These are phyloP conservation scores for Phytophthora nicotianae DNA, from an alignment of 352 stramenopile species.

Conservation along the genomic window DNA sequence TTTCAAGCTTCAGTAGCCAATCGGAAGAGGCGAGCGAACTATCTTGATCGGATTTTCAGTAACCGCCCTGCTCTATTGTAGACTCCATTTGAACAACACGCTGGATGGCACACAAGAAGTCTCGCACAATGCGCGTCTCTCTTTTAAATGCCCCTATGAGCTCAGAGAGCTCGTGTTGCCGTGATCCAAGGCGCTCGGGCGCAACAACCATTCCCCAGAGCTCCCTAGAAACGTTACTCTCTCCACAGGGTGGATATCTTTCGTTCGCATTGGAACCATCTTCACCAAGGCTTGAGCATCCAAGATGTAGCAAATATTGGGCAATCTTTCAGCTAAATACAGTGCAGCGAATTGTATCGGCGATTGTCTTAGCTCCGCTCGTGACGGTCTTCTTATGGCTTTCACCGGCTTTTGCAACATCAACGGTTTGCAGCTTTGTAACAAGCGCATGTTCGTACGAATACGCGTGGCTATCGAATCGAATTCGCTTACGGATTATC, in stretches of 20 bases:
- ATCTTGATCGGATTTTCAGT: no score
- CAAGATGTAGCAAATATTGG: background rate
- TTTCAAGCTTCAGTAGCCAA: no score
- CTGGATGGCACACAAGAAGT: background rate
- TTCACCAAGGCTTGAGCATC: background rate
- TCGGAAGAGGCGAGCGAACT: no score
- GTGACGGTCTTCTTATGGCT: slow-evolving; percentile 73
- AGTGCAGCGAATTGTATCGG: slow-evolving; percentile 66
- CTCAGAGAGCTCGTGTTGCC: background rate
- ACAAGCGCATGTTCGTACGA: slow-evolving; percentile 68
- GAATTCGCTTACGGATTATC: slow-evolving; percentile 60
- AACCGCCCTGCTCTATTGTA: no score
- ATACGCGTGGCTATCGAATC: slow-evolving; percentile 68
- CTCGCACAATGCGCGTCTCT: background rate
- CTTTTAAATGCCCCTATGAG: background rate
- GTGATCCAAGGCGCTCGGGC: slow-evolving; percentile 3
- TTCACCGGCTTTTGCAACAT: slow-evolving; percentile 63
- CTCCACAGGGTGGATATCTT: slow-evolving; percentile 20
- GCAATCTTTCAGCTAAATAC: slow-evolving; percentile 44
- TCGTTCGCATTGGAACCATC: background rate
- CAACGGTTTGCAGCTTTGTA: slow-evolving; percentile 64
- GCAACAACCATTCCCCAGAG: slow-evolving; percentile 7
- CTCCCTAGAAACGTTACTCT: slow-evolving; percentile 12
- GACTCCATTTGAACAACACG: no score
- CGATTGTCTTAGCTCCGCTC: slow-evolving; percentile 51